Evolutionary conservation across 208 protist genomes (phyloP).

Genomic region (Trypanosoma platydactyli): DNA sequence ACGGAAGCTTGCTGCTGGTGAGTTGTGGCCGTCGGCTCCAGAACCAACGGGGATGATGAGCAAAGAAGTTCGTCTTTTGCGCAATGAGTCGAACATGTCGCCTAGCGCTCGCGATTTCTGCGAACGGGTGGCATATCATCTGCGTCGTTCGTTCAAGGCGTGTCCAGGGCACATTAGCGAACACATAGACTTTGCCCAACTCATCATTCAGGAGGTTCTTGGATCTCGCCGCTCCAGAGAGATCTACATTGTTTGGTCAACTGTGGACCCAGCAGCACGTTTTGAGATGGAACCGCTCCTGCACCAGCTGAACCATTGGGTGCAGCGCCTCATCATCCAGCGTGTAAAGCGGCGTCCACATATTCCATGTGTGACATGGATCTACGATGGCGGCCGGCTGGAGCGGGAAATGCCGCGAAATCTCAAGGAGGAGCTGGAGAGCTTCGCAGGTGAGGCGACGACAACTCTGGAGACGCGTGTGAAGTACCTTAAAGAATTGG

Average conservation of each 20-base stretch:
- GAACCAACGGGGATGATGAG: slow-evolving; percentile 79
- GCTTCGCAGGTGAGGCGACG: slow-evolving; percentile 59
- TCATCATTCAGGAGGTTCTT: slow-evolving; percentile 88
- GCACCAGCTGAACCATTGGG: slow-evolving; percentile 85
- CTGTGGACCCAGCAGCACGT: slow-evolving; percentile 80
- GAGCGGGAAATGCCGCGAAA: slow-evolving; percentile 80
- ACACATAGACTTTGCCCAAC: slow-evolving; percentile 90
- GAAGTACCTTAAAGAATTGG: slow-evolving; percentile 88
- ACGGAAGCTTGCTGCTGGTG: slow-evolving; percentile 81
- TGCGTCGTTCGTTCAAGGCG: slow-evolving; percentile 80
- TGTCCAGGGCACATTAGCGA: slow-evolving; percentile 85
- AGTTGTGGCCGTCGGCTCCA: slow-evolving; percentile 84
- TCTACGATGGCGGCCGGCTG: slow-evolving; percentile 81
- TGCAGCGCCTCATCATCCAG: slow-evolving; percentile 77
- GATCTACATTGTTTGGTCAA: slow-evolving; percentile 92
- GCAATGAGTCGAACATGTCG: slow-evolving; percentile 84
- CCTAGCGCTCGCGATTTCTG: slow-evolving; percentile 75
- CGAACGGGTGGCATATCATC: slow-evolving; percentile 83
- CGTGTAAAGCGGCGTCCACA: slow-evolving; percentile 79
- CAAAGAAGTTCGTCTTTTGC: slow-evolving; percentile 75
- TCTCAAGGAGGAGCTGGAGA: slow-evolving; percentile 68
- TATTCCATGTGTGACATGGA: slow-evolving; percentile 85
- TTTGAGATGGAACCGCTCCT: slow-evolving; percentile 87
- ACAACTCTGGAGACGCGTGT: slow-evolving; percentile 81
- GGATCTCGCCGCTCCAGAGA: slow-evolving; percentile 81